Conservation (phyloP, 495 filamentous ascomycete species). For the Penicillium samsonianum region DNA sequence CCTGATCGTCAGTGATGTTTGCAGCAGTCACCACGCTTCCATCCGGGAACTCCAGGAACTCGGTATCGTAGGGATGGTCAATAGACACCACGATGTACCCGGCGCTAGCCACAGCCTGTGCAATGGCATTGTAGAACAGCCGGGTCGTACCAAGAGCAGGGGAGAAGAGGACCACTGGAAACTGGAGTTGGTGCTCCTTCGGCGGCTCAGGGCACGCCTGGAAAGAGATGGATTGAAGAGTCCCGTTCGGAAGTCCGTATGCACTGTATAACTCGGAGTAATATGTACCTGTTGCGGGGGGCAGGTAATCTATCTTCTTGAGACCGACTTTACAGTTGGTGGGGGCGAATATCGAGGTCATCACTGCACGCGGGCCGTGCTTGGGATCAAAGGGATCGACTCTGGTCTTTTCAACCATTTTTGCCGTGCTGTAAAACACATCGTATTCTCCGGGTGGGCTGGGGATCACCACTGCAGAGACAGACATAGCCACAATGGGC, state of each 20-base stretch:
- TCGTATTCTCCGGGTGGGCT: constrained; percentile 24
- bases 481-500: constrained; percentile 8
- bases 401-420: constrained; percentile 32
- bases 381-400: constrained; percentile 36
- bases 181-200: constrained; percentile 6
- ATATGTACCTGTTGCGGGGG: constrained; percentile 15
- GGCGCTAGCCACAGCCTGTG: constrained; percentile 46
- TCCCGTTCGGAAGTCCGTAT: constrained; percentile 16
- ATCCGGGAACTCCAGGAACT: constrained; percentile 52
- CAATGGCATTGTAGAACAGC: constrained; percentile 41
- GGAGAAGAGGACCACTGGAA: constrained; percentile 41
- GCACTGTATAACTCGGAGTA: constrained; percentile 21
- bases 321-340: constrained; percentile 12
- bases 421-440: constrained; percentile 19
- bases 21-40: constrained; percentile 29
- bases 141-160: constrained; percentile 35
- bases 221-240: constrained; percentile 7
- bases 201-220: constrained; percentile 13
- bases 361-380: constrained; percentile 29
- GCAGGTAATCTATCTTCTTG: constrained; percentile 16
- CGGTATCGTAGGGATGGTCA: constrained; percentile 53
- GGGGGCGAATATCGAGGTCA: constrained; percentile 41
- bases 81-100: constrained; percentile 51
- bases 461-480: constrained; percentile 10
- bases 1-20: constrained; percentile 15